phyloP scores from a whole-genome alignment of 805 yeast genomes.

The Saturnispora galanensis region DNA sequence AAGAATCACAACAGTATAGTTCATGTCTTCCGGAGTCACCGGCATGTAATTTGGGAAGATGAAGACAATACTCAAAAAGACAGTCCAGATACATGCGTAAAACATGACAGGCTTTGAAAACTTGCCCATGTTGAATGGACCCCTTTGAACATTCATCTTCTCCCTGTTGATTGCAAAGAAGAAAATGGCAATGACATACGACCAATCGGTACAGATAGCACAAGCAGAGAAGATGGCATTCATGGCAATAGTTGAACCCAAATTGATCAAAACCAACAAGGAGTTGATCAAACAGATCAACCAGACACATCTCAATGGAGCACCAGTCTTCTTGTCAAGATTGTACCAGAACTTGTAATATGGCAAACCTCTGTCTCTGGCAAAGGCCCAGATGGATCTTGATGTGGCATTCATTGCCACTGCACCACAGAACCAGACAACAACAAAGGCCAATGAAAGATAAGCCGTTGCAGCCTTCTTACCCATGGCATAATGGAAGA shows the following conservation, averaged over 20 bases:
- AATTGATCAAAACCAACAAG: slow-evolving; percentile 34
- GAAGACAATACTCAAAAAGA: slow-evolving; percentile 36
- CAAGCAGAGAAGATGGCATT: slow-evolving; percentile 46
- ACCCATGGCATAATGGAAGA: slow-evolving; percentile 41
- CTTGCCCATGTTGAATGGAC: slow-evolving; percentile 39
- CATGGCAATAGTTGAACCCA: slow-evolving; percentile 36
- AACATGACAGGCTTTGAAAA: slow-evolving; percentile 33
- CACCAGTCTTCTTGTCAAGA: slow-evolving; percentile 30
- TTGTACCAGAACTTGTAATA: slow-evolving; percentile 33
- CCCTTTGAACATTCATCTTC: slow-evolving; percentile 35
- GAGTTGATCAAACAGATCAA: slow-evolving; percentile 32
- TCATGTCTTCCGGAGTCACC: slow-evolving; percentile 38
- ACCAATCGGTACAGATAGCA: slow-evolving; percentile 41
- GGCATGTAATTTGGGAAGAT: slow-evolving; percentile 43
- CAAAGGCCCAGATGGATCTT: slow-evolving; percentile 47
- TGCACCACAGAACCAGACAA: slow-evolving; percentile 44
- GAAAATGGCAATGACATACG: slow-evolving; percentile 38
- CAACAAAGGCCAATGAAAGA: slow-evolving; percentile 38
- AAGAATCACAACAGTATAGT: slow-evolving; percentile 44
- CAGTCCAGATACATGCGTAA: slow-evolving; percentile 36
- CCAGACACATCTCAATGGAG: slow-evolving; percentile 38
- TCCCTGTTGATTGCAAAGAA: slow-evolving; percentile 36
- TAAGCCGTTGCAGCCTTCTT: slow-evolving; percentile 43
- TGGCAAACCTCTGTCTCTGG: slow-evolving; percentile 48
- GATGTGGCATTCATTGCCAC: slow-evolving; percentile 41